phyloP scores from a whole-genome alignment of 2,329 filamentous ascomycete species.

The Capronia epimyces region DNA sequence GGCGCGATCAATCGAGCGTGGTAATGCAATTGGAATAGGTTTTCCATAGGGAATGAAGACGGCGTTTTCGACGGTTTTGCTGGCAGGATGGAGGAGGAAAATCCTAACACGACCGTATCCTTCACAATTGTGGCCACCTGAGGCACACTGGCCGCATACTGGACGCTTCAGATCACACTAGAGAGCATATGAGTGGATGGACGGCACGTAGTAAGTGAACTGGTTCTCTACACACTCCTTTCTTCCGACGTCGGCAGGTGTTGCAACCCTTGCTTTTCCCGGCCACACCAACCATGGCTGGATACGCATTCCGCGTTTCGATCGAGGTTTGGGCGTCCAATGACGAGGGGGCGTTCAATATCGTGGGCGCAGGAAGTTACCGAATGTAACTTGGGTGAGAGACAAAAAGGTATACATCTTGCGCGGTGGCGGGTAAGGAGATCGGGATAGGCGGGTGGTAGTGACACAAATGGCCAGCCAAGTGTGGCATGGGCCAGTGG shows the following conservation, averaged over 20 bases:
- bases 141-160: conserved; percentile 55
- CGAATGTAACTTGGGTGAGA: background rate
- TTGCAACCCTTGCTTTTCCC: conserved; percentile 62
- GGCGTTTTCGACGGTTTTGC: conserved; percentile 20
- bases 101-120: conserved; percentile 60
- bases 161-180: conserved; percentile 60
- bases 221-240: conserved; percentile 46
- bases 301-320: conserved; percentile 5
- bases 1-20: conserved; percentile 17
- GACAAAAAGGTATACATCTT: conserved; percentile 9
- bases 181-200: conserved; percentile 4
- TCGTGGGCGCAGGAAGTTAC: conserved; percentile 11
- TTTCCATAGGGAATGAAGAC: conserved; percentile 18
- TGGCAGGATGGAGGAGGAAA: conserved; percentile 47
- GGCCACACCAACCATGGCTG: conserved; percentile 55
- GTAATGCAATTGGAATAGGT: conserved; percentile 17
- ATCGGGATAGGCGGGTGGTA: background rate
- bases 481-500: background rate
- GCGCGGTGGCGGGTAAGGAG: background rate
- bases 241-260: conserved; percentile 55
- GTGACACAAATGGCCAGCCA: conserved; percentile 1
- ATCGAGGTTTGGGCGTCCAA: background rate
- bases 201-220: background rate
- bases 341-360: background rate
- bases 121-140: conserved; percentile 53